Base-by-base conservation (phyloP, 2,329 filamentous ascomycete species). In the Cladosporium austrohemisphaericum region DNA sequence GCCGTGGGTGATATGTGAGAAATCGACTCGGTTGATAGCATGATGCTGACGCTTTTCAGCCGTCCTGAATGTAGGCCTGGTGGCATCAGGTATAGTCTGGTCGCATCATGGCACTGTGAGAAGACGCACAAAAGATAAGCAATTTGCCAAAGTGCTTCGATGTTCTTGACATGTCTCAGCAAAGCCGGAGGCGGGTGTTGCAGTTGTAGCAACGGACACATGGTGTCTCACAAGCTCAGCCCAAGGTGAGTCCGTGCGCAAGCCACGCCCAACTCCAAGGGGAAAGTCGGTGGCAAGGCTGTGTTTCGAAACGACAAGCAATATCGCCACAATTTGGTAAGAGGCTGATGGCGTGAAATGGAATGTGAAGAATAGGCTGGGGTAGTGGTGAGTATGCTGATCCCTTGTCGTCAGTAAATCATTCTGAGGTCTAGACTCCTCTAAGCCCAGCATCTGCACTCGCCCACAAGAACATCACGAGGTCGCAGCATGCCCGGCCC, bases 291-390 rank as follows among this genome's bases (percentile, higher is more conserved):
- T 45, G 41, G 41, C 41, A 35, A 45, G 41, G 13, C 10, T n/a
- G 5, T 45, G 41, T 45, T 45, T 45, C 31, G 22, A 35, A 31
- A n/a, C 23, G 10, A 45, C 41, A 45, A 35, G 41, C 41, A 26
- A 25, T 26, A 4, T 18, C 36, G 41, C 41, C 29, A 26, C 35
- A 19, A 9, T 18, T 11, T 31, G 26, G 38, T n/a, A 41, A 13
- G 38, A 41, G 38, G 38, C 26, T 41, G 25, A 29, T 25, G 16
- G 11, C 20, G 14, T 2, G 5, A 2, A 20, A 9, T 9, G 11
- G 1, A 10, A 7, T 13, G 18, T 41, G 38, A 22, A 41, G 38
- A 41, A 31, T 20, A 22, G 25, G 38, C 38, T 31, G 38, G 38
- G 23, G 18, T 19, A 2, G 10, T 25, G 31, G n/a, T 31, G 8